Evolutionary conservation across 257 asterid genomes (phyloP).

Genomic region (Lantana camara): DNA sequence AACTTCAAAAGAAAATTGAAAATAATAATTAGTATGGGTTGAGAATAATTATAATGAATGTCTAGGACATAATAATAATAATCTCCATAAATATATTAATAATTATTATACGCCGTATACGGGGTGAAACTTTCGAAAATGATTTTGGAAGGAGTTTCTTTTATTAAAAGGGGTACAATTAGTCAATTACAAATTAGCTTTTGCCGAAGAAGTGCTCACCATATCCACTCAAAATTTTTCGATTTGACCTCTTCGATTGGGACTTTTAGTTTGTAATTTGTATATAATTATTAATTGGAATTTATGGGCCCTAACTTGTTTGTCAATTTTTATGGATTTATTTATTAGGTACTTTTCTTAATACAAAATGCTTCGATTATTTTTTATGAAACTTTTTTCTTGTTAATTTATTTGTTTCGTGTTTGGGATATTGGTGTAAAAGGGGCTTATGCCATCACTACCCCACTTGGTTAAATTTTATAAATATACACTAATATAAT

Average conservation of each 20-base stretch:
- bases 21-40: too few species aligned
- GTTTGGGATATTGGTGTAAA: too few species aligned
- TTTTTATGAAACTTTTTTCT: background rate
- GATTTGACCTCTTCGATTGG: constrained; percentile 37
- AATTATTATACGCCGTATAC: too few species aligned
- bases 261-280: constrained; percentile 18
- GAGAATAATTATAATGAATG: too few species aligned
- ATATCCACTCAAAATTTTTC: constrained; percentile 13
- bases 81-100: too few species aligned
- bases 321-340: constrained; percentile 1
- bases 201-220: constrained; percentile 6
- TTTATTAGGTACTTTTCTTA: background rate
- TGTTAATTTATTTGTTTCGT: background rate
- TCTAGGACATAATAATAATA: too few species aligned
- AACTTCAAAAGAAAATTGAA: too few species aligned
- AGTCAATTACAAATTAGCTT: constrained; percentile 26
- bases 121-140: constrained; percentile 4
- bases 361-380: background rate
- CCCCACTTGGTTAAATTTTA: too few species aligned
- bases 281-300: background rate
- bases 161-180: constrained; percentile 1
- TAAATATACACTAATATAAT: too few species aligned
- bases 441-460: too few species aligned
- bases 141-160: constrained; percentile 11
- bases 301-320: constrained; percentile 22